A percentile compares a stretch with the other conserved stretches of the same genome.
phyloP scores from a whole-genome alignment of 345 rosid genomes.

The Psidium guajava region DNA sequence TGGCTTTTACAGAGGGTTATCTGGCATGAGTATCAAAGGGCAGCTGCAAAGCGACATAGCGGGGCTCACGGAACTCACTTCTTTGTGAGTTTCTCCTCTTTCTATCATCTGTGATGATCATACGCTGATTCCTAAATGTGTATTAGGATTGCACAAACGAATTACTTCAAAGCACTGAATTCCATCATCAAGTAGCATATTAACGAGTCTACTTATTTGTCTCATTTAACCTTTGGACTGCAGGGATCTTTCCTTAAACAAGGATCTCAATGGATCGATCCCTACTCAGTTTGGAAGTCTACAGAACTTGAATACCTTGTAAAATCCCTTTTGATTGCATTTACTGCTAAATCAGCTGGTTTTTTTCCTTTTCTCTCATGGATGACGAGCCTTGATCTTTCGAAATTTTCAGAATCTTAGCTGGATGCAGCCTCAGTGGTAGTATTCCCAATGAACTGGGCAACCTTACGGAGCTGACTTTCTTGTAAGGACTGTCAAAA shows the following conservation, averaged over 20 bases:
- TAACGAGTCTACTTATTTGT: background rate
- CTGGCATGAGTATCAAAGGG: conserved; percentile 75
- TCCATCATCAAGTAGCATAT: background rate
- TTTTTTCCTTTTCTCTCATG: background rate
- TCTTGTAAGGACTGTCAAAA: conserved; percentile 50
- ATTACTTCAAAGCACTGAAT: background rate
- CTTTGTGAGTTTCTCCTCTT: conserved; percentile 50
- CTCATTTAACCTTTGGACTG: background rate
- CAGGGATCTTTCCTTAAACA: conserved; percentile 87
- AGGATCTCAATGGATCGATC: conserved; percentile 59
- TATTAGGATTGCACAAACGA: background rate
- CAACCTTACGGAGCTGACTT: conserved; percentile 62
- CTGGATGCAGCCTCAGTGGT: conserved; percentile 76
- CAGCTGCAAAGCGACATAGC: conserved; percentile 80
- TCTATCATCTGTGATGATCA: background rate
- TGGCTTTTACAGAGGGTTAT: conserved; percentile 42
- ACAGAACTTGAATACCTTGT: conserved; percentile 67
- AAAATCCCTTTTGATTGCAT: background rate
- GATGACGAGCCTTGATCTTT: background rate
- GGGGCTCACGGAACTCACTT: conserved; percentile 57
- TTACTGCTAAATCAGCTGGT: background rate
- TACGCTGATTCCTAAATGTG: background rate
- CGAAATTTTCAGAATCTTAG: conserved; percentile 45
- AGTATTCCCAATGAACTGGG: conserved; percentile 70
- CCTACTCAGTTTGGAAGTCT: conserved; percentile 74